phyloP scores from a whole-genome alignment of 78 protist genomes.

The Polysphondylium violaceum region DNA sequence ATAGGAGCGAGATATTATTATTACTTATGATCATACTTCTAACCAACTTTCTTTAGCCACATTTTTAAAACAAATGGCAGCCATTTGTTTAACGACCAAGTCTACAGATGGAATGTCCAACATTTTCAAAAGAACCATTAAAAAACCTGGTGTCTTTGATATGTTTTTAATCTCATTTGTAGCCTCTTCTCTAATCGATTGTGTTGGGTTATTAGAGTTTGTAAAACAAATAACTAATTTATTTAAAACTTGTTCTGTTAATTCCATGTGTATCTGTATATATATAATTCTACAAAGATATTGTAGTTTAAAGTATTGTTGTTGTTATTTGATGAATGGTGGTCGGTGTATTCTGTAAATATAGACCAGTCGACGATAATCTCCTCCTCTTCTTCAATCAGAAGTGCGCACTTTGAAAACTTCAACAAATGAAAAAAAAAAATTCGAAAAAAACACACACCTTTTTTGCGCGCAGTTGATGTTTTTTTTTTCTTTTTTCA shows the following conservation, averaged over 20 bases:
- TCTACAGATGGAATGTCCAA: conserved; percentile 8
- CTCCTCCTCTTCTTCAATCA: no score
- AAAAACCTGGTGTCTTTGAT: conserved; percentile 2
- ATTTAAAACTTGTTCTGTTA: not conserved
- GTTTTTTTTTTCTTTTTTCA: no score
- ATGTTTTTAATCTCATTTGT: conserved; percentile 2
- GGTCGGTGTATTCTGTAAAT: no score
- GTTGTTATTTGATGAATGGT: no score
- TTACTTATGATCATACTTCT: not conserved
- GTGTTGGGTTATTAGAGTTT: not conserved
- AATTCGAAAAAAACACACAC: no score
- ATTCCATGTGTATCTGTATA: not conserved
- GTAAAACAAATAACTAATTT: conserved; percentile 2
- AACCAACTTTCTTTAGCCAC: conserved; percentile 49
- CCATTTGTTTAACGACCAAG: not conserved
- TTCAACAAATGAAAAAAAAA: no score
- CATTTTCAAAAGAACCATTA: not conserved
- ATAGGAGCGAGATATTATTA: not conserved
- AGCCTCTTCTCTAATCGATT: conserved; percentile 14
- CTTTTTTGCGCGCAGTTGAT: no score
- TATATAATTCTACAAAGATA: no score
- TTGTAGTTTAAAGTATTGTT: no score
- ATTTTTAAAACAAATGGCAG: conserved; percentile 66
- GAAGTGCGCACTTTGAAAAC: no score
- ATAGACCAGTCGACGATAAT: no score